Base-by-base conservation (phyloP, 1,284 basidiomycete species). In the Pseudozyma pruni region DNA sequence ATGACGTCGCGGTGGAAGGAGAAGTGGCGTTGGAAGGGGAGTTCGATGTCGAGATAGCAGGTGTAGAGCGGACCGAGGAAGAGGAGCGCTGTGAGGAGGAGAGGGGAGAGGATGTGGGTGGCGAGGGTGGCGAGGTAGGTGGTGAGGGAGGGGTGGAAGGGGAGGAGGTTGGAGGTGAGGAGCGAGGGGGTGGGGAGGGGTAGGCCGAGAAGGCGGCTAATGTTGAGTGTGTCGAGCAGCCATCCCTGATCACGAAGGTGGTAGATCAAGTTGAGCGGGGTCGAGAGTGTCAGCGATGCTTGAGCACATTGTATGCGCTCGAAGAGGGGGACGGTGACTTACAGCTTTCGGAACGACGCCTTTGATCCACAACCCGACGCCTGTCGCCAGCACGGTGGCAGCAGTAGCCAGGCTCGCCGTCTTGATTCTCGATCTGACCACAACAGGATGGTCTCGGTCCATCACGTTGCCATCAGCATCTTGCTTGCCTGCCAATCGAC, bases 1-100 rank as follows among this genome's bases (percentile, higher is more conserved):
- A 81, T 50, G 0, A 89, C 69, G 48, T 86, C 83, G 3, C 71
- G 62, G 35, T 83, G 53, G 44, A 40, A 64, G 20, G 51, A 38
- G 22, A 67, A 79, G 17, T 13, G 16, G 11, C 63, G 47, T 81
- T 91, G 90, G 10, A 88, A 85, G 0, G 92, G 91, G 2, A 93
- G 84, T 8, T 85, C 79, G 3, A 83, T 75, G 7, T 85, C 85
- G 1, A 93, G 84, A 66, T 84, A 90, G 14, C 77, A 84, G 6
- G 87, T 87, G 74, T 90, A 92, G 0, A 98, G 83, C 0, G 94
- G 92, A 0, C 95, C 95, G 4, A 89, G 81, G 81, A 91, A 95
- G n/a, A 98, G 86, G 2, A 88, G 69, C 0, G 91, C 90, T 0
- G 90, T 90, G 27, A 96, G 49, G 31, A 58, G 16, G 17, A 72